These are phyloP conservation scores for Alternaria hordeiaustralica DNA, from an alignment of 2,329 filamentous ascomycete genomes.

Conservation along the genomic window DNA sequence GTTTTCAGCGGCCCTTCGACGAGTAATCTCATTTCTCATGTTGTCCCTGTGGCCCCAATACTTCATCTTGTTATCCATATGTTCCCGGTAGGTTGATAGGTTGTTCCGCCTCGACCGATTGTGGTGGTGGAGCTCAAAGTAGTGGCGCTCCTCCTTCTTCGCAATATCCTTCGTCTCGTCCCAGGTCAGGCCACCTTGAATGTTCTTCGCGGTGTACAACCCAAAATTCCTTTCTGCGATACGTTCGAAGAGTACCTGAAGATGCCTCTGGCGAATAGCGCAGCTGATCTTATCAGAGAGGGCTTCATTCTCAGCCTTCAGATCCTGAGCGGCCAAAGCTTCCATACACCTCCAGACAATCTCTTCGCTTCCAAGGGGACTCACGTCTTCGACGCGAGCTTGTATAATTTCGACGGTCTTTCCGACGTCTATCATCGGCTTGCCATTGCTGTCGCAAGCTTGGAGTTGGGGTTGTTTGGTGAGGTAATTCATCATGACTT, in stretches of 20 bases:
- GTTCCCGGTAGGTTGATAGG: not conserved
- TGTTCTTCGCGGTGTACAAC: not conserved
- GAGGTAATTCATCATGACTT: not conserved
- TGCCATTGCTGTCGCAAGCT: not conserved
- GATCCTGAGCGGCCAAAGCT: not conserved
- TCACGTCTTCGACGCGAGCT: not conserved
- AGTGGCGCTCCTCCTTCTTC: not conserved
- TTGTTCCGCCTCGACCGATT: not conserved
- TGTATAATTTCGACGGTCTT: not conserved
- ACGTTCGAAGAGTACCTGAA: not conserved
- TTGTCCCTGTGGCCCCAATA: not conserved
- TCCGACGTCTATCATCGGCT: not conserved
- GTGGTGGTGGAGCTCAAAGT: not conserved
- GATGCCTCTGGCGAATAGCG: not conserved
- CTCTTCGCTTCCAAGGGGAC: not conserved
- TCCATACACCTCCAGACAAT: not conserved
- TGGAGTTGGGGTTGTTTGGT: not conserved
- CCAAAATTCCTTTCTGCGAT: not conserved
- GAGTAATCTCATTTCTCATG: not conserved
- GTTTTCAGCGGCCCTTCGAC: not conserved
- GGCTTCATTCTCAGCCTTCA: not conserved
- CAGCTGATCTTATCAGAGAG: not conserved
- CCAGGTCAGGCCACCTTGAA: not conserved
- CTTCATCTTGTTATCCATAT: not conserved
- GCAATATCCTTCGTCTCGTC: not conserved